These are phyloP conservation scores for Ceratobasidium sp. DNA, from an alignment of 1,284 basidiomycete genomes.

Conservation along the genomic window DNA sequence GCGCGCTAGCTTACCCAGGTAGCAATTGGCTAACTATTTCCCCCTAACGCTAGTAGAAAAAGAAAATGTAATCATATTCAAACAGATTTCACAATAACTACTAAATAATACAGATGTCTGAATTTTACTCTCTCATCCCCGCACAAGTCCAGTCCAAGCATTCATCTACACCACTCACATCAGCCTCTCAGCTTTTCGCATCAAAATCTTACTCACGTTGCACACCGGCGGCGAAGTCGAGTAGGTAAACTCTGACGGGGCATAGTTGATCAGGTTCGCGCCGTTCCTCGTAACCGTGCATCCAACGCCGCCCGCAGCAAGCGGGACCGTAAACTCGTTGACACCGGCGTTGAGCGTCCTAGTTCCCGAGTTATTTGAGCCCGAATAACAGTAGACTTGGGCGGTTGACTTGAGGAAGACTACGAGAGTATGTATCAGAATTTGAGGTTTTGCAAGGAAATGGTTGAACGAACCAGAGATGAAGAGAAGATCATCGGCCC, in stretches of 20 bases:
- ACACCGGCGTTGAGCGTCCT: slow-evolving; percentile 22
- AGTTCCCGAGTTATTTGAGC: slow-evolving; percentile 23
- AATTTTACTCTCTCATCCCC: neutral
- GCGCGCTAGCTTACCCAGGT: too few relatives aligned
- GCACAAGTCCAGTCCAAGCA: slow-evolving; percentile 28
- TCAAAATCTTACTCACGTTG: slow-evolving; percentile 8
- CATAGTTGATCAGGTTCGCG: neutral
- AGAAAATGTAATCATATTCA: neutral
- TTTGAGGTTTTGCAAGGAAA: neutral
- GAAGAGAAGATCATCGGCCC: slow-evolving; percentile 18
- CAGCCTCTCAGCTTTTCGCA: neutral
- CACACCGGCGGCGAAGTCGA: slow-evolving; percentile 20
- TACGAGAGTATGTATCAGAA: neutral
- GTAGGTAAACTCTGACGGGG: neutral
- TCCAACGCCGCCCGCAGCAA: slow-evolving; percentile 27
- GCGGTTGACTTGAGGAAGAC: slow-evolving; percentile 21
- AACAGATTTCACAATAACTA: neutral
- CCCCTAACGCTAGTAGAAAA: too few relatives aligned
- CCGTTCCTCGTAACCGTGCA: slow-evolving; percentile 27
- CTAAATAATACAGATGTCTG: neutral
- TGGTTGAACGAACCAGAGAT: slow-evolving; percentile 7
- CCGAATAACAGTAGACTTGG: slow-evolving; percentile 32
- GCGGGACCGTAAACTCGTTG: slow-evolving; percentile 34
- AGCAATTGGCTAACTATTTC: neutral
- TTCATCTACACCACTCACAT: neutral